phyloP scores from a whole-genome alignment of 352 stramenopile species.

The Phytophthora kernoviae region DNA sequence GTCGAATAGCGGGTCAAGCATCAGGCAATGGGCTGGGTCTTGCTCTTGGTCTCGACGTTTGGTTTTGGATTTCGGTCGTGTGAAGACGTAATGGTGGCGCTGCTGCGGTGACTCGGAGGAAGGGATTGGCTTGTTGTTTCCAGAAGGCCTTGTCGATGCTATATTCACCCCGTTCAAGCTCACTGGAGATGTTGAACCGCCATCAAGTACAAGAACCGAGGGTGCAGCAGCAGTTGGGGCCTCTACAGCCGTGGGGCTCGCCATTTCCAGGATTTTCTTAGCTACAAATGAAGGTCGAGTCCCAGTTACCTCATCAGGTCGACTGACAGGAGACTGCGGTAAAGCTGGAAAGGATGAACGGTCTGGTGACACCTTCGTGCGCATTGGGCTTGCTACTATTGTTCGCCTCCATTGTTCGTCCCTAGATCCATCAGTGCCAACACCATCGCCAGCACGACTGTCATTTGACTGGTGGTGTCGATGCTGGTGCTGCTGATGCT shows the following conservation, averaged over 20 bases:
- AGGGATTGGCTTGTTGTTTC: slow-evolving; percentile 18
- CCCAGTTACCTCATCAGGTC: slow-evolving; percentile 1
- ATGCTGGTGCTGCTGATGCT: slow-evolving; percentile 33
- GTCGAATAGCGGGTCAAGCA: slow-evolving; percentile 77
- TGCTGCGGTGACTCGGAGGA: slow-evolving; percentile 10
- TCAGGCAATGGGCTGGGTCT: slow-evolving; percentile 40
- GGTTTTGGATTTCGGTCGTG: slow-evolving; percentile 40
- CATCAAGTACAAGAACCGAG: slow-evolving; percentile 20
- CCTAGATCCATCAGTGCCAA: slow-evolving; percentile 1
- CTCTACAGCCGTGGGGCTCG: background rate
- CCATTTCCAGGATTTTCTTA: background rate
- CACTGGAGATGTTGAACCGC: slow-evolving; percentile 21
- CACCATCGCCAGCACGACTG: background rate
- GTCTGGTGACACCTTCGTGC: slow-evolving; percentile 6
- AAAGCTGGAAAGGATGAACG: slow-evolving; percentile 22
- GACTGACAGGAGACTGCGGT: slow-evolving; percentile 15
- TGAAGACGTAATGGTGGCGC: slow-evolving; percentile 51
- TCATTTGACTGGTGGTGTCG: slow-evolving; percentile 13
- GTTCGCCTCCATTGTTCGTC: background rate
- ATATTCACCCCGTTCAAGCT: slow-evolving; percentile 38
- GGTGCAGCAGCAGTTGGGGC: background rate
- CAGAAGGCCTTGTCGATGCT: slow-evolving; percentile 36
- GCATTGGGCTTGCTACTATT: slow-evolving; percentile 3
- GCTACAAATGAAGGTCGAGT: background rate
- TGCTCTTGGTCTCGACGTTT: slow-evolving; percentile 24